A percentile compares a stretch with the other conserved stretches of the same genome.
Conservation (phyloP, 1,139 yeast genomes). For the Yamadazyma atmosphaerica region DNA sequence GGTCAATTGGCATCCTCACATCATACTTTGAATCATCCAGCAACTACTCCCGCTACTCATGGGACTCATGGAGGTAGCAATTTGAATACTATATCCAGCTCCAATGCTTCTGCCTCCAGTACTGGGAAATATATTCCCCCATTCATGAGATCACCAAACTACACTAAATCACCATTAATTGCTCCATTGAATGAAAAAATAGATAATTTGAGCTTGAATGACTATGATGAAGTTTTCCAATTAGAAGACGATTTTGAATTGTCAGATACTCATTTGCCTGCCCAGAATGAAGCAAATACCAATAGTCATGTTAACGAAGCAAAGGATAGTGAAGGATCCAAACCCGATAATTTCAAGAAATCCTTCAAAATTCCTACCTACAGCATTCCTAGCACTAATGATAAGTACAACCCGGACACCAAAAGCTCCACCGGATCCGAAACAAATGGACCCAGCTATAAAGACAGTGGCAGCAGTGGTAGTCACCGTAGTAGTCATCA, state of each 20-base stretch:
- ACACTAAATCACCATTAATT: slow-evolving; percentile 33
- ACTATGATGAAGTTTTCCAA: slow-evolving; percentile 45
- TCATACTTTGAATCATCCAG: neutral
- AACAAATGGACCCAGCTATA: neutral
- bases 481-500: slow-evolving; percentile 2
- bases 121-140: slow-evolving; percentile 48
- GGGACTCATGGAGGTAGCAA: neutral
- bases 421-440: neutral
- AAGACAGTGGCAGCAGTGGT: neutral
- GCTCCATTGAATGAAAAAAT: slow-evolving; percentile 41
- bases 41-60: neutral
- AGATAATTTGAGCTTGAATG: slow-evolving; percentile 33
- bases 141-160: slow-evolving; percentile 41
- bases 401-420: slow-evolving; percentile 5
- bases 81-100: neutral
- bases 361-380: slow-evolving; percentile 17
- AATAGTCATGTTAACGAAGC: no score
- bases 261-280: slow-evolving; percentile 3
- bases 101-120: slow-evolving; percentile 12
- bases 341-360: slow-evolving; percentile 4
- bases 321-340: neutral
- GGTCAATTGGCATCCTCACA: slow-evolving; percentile 3
- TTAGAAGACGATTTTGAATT: slow-evolving; percentile 45
- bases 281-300: no score
- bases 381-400: slow-evolving; percentile 10